A percentile compares a stretch with the other conserved stretches of the same genome.
These are phyloP conservation scores for Dactylonectria macrodidyma DNA, from an alignment of 2,329 filamentous ascomycete species.

Conservation along the genomic window DNA sequence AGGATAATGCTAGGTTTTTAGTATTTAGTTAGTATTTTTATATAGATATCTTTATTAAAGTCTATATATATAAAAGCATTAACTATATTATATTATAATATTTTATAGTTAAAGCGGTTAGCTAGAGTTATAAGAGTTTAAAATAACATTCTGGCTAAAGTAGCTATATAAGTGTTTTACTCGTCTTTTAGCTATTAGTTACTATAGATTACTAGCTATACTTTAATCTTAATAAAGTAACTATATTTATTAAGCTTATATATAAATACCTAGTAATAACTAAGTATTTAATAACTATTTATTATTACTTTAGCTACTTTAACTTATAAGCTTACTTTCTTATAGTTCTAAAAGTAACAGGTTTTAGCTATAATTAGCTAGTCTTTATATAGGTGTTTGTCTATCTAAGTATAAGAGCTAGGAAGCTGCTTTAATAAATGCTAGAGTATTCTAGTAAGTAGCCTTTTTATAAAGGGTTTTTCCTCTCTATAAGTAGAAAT, in stretches of 20 bases:
- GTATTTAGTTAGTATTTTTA: not conserved
- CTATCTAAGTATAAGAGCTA: not conserved
- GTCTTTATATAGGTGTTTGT: not conserved
- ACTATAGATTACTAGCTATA: not conserved
- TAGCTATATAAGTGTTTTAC: not conserved
- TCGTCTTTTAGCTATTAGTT: not conserved
- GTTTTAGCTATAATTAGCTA: not conserved
- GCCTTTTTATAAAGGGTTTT: not conserved
- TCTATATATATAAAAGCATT: not conserved
- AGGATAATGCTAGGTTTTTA: not conserved
- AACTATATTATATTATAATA: constrained; percentile 2
- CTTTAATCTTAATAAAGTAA: not conserved
- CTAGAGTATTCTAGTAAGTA: not conserved
- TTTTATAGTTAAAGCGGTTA: not conserved
- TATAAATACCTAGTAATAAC: not conserved
- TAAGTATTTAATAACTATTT: not conserved
- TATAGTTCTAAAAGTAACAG: not conserved
- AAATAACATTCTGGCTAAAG: not conserved
- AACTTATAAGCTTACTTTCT: not conserved
- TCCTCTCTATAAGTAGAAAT: not conserved
- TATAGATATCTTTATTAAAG: not conserved
- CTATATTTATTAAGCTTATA: not conserved
- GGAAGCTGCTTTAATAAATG: not conserved
- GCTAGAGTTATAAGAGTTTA: not conserved
- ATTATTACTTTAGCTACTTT: not conserved